These are phyloP conservation scores for Myxozyma monticola DNA, from an alignment of 805 yeast genomes.

Conservation along the genomic window DNA sequence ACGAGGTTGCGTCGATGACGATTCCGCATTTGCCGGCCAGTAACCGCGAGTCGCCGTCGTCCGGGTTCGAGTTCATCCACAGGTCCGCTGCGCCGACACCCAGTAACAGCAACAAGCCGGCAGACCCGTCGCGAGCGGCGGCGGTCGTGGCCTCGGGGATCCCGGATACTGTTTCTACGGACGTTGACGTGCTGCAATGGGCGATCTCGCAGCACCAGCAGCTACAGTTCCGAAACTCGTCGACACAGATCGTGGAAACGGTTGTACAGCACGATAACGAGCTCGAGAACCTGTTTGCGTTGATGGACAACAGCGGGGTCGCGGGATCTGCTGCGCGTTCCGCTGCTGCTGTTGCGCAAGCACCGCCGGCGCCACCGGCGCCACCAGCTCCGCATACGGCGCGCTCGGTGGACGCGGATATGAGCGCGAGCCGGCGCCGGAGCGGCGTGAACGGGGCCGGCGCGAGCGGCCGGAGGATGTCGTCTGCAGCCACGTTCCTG, in stretches of 20 bases:
- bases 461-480: neutral
- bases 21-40: constrained; percentile 24
- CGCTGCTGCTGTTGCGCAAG: neutral
- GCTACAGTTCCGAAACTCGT: constrained; percentile 5
- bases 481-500: neutral
- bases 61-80: too few relatives aligned
- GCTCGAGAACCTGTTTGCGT: constrained; percentile 24
- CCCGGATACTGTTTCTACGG: neutral
- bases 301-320: constrained; percentile 25
- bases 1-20: constrained; percentile 21
- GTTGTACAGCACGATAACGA: constrained; percentile 16
- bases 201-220: constrained; percentile 24
- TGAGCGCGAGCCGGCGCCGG: neutral
- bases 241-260: neutral
- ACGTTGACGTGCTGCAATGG: constrained; percentile 22
- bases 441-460: neutral
- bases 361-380: neutral
- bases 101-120: neutral
- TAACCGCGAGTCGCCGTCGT: constrained; percentile 18
- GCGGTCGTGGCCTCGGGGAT: neutral
- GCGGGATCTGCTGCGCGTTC: neutral
- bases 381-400: neutral
- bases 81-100: too few relatives aligned
- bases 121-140: neutral
- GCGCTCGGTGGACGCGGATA: neutral